These are phyloP conservation scores for Eucommia ulmoides DNA, from an alignment of 257 asterid species.

Conservation along the genomic window DNA sequence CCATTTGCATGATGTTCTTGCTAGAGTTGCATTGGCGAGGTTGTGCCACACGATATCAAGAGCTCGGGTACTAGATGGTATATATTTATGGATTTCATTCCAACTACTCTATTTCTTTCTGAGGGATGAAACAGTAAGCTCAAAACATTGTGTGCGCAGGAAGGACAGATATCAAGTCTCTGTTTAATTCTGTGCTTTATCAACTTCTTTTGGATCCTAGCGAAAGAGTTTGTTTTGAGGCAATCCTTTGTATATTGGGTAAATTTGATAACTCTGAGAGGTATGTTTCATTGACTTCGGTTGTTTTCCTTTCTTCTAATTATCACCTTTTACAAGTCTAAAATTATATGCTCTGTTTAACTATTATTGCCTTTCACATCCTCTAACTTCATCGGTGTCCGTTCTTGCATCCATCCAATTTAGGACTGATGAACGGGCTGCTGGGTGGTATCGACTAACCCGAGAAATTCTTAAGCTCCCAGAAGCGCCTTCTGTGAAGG, in stretches of 20 bases:
- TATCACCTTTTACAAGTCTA: no score
- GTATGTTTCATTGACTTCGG: constrained; percentile 15
- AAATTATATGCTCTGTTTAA: constrained; percentile 2
- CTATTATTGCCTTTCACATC: constrained; percentile 2
- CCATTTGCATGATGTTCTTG: constrained; percentile 97
- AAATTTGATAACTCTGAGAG: constrained; percentile 83
- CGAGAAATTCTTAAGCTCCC: constrained; percentile 94
- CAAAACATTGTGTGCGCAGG: constrained; percentile 34
- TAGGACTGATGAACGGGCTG: constrained; percentile 97
- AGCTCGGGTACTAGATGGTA: constrained; percentile 93
- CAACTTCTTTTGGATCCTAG: constrained; percentile 97
- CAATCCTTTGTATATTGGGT: constrained; percentile 88
- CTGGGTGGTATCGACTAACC: constrained; percentile 92
- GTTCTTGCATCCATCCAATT: constrained; percentile 7
- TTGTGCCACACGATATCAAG: constrained; percentile 84
- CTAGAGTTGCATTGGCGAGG: constrained; percentile 95
- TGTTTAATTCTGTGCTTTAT: constrained; percentile 74
- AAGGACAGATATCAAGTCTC: constrained; percentile 80
- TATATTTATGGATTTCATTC: constrained; percentile 11
- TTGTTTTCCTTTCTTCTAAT: constrained; percentile 2
- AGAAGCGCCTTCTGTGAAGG: constrained; percentile 71
- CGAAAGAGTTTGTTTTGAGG: constrained; percentile 98
- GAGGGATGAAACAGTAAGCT: constrained; percentile 11
- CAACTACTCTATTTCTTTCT: background rate
- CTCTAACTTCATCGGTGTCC: constrained; percentile 9